These are phyloP conservation scores for Beauveria scarabaeidicola DNA, from an alignment of 2,329 filamentous ascomycete species.

Conservation along the genomic window DNA sequence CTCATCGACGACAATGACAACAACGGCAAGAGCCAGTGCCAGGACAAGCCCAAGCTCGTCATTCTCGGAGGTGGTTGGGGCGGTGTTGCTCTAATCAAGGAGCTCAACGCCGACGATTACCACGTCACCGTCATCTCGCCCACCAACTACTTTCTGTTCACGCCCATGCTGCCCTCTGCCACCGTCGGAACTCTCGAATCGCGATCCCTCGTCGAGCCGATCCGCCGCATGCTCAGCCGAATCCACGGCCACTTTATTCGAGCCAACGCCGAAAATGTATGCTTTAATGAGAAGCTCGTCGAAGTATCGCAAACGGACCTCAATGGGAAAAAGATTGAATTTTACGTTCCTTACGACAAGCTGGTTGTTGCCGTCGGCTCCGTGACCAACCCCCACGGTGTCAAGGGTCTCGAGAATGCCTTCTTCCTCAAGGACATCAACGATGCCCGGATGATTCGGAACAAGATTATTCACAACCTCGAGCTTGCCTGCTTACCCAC, in stretches of 20 bases:
- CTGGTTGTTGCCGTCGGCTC: conserved; percentile 88
- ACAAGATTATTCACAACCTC: conserved; percentile 79
- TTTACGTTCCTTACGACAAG: conserved; percentile 97
- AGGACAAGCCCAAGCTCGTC: conserved; percentile 86
- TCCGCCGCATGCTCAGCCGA: conserved; percentile 70
- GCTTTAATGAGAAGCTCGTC: conserved; percentile 84
- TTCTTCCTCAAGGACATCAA: conserved; percentile 93
- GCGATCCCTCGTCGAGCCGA: conserved; percentile 84
- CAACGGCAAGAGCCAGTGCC: conserved; percentile 58
- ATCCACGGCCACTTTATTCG: conserved; percentile 85
- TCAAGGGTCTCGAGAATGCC: conserved; percentile 88
- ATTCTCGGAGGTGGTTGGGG: conserved; percentile 94
- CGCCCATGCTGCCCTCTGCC: conserved; percentile 92
- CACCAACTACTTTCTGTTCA: conserved; percentile 95
- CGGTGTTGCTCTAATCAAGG: conserved; percentile 83
- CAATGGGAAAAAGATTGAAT: conserved; percentile 64
- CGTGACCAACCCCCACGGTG: conserved; percentile 87
- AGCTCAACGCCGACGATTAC: conserved; percentile 82
- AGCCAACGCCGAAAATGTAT: conserved; percentile 77
- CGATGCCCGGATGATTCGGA: conserved; percentile 83
- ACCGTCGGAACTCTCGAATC: conserved; percentile 93
- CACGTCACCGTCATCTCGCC: conserved; percentile 93
- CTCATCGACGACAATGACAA: conserved; percentile 84
- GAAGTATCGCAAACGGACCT: conserved; percentile 70
- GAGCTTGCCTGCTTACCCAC: conserved; percentile 90